phyloP scores from a whole-genome alignment of 371 early-diverging fungal species.

The Amoeboaphelidium protococcarum region DNA sequence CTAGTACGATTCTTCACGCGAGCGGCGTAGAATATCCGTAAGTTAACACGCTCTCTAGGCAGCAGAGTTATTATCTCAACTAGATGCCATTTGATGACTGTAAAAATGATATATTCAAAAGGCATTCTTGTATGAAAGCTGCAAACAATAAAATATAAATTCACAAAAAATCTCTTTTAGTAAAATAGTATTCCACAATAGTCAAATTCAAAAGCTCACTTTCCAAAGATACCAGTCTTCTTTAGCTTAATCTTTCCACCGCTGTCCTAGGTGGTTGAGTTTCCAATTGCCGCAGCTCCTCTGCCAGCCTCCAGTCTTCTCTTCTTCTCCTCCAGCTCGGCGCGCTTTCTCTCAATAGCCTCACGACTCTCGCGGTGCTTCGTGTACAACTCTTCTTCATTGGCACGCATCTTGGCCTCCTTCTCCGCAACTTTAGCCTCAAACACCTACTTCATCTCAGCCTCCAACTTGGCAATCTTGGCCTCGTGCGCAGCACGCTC shows the following conservation, averaged over 20 bases:
- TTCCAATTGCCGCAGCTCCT: not conserved
- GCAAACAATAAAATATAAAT: too few species aligned
- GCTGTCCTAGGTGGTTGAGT: too few species aligned
- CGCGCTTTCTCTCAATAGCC: slow-evolving; percentile 69
- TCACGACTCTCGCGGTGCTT: slow-evolving; percentile 92
- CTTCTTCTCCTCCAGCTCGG: slow-evolving; percentile 79
- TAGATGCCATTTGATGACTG: too few species aligned
- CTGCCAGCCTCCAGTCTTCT: slow-evolving; percentile 4
- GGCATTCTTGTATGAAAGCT: too few species aligned
- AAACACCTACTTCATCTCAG: slow-evolving; percentile 90
- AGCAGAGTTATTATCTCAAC: too few species aligned
- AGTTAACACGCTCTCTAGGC: too few species aligned
- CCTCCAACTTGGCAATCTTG: slow-evolving; percentile 88
- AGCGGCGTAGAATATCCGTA: too few species aligned
- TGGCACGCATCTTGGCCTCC: slow-evolving; percentile 81
- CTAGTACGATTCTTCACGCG: too few species aligned
- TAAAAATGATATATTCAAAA: too few species aligned
- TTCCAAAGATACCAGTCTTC: not conserved
- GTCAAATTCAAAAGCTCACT: not conserved
- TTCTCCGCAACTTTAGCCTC: slow-evolving; percentile 93
- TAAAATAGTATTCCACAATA: too few species aligned
- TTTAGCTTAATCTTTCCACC: not conserved
- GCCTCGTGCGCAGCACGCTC: slow-evolving; percentile 72
- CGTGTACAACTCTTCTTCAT: slow-evolving; percentile 84
- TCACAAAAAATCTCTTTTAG: too few species aligned